Evolutionary conservation across 2,329 filamentous ascomycete genomes (phyloP).

Genomic region (Verticillium zaregamsianum): DNA sequence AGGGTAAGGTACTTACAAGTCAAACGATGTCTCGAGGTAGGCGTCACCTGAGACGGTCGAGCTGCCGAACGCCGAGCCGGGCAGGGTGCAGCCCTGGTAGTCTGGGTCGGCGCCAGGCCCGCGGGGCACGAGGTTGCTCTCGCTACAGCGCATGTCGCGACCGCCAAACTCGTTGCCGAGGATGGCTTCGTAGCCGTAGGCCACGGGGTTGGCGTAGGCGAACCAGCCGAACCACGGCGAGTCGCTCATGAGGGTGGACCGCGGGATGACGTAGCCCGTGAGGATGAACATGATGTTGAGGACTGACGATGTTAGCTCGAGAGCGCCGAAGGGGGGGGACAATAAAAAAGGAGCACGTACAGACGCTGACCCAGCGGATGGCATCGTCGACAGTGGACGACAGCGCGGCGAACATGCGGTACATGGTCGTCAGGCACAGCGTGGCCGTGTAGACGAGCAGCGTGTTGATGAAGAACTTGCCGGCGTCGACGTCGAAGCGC

Average conservation of each 20-base stretch:
- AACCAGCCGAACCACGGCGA: slow-evolving; percentile 71
- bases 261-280: slow-evolving; percentile 61
- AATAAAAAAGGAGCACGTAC: too few relatives aligned
- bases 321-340: too few relatives aligned
- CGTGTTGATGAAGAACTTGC: slow-evolving; percentile 12
- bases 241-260: slow-evolving; percentile 47
- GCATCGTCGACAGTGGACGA: slow-evolving; percentile 61
- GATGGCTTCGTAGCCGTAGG: slow-evolving; percentile 61
- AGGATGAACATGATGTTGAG: slow-evolving; percentile 63
- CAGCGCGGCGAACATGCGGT: slow-evolving; percentile 42
- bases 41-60: slow-evolving; percentile 46
- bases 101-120: slow-evolving; percentile 33
- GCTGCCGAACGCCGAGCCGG: slow-evolving; percentile 45
- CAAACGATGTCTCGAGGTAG: slow-evolving; percentile 49
- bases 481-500: slow-evolving; percentile 8
- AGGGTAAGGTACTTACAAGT: slow-evolving; percentile 32
- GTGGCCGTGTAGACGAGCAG: slow-evolving; percentile 9
- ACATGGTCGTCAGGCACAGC: slow-evolving; percentile 12
- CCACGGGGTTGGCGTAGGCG: slow-evolving; percentile 60
- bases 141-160: slow-evolving; percentile 44
- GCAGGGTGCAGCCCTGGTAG: slow-evolving; percentile 52
- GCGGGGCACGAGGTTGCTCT: slow-evolving; percentile 40
- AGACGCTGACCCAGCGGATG: slow-evolving; percentile 33
- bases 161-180: slow-evolving; percentile 50
- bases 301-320: slow-evolving; percentile 32